A percentile compares a stretch with the other conserved stretches of the same genome.
phyloP scores from a whole-genome alignment of 768 basidiomycete species.

The Ephemerocybe angulata region DNA sequence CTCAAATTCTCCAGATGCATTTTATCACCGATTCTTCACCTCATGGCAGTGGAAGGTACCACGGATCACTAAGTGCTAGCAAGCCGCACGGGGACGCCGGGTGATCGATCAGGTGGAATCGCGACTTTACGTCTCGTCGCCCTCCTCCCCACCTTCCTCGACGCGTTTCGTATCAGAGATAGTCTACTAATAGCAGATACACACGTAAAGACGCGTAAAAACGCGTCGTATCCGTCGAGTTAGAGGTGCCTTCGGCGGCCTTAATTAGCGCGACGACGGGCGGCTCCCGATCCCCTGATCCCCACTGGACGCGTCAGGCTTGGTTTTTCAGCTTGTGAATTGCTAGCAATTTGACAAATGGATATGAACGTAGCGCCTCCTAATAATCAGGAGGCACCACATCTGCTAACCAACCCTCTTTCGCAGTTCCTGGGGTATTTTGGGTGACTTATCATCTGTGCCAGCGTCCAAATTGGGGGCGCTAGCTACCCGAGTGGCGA shows the following conservation, averaged over 20 bases:
- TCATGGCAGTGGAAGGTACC: conserved; percentile 24
- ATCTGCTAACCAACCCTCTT: no score
- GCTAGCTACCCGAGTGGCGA: not conserved
- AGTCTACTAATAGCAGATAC: conserved; percentile 4
- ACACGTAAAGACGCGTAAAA: conserved; percentile 44
- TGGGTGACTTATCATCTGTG: not conserved
- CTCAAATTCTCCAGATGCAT: no score
- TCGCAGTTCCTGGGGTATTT: not conserved
- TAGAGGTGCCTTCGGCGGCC: conserved; percentile 8
- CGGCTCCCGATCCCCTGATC: not conserved
- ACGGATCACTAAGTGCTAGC: conserved; percentile 33
- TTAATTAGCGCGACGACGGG: conserved; percentile 20
- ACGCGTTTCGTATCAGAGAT: conserved; percentile 13
- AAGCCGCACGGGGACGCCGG: conserved; percentile 24
- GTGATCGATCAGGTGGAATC: conserved; percentile 10
- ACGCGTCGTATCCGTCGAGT: conserved; percentile 32
- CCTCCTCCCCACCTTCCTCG: conserved; percentile 4
- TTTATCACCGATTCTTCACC: conserved; percentile 14
- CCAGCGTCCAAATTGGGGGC: not conserved
- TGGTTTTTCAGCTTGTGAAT: not conserved
- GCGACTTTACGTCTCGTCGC: conserved; percentile 13
- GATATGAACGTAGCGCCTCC: no score
- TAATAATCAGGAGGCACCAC: no score
- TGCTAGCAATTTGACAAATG: not conserved
- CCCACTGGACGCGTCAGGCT: not conserved